phyloP scores from a whole-genome alignment of 2,329 filamentous ascomycete genomes.

The Epichloe gansuensis region DNA sequence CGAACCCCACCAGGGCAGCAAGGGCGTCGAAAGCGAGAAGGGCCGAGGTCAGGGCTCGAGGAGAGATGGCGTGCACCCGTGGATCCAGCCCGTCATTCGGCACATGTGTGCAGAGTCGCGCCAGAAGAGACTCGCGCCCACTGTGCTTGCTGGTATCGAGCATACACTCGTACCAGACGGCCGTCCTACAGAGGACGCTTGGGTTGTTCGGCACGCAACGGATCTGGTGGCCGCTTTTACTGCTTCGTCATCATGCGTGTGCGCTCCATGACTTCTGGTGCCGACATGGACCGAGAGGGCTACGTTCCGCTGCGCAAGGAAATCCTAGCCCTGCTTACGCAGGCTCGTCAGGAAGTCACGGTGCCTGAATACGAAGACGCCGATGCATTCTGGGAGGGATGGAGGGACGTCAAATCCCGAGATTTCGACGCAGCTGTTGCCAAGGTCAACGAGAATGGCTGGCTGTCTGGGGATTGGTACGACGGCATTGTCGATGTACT shows the following conservation, averaged over 20 bases:
- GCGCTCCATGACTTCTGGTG: conserved; percentile 26
- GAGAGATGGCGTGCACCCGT: conserved; percentile 39
- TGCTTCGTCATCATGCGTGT: conserved; percentile 46
- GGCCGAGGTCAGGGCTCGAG: conserved; percentile 13
- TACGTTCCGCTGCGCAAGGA: conserved; percentile 34
- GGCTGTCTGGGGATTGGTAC: conserved; percentile 55
- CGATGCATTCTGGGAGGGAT: conserved; percentile 38
- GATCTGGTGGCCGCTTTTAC: conserved; percentile 45
- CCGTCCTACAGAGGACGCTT: conserved; percentile 33
- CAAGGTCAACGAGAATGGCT: conserved; percentile 42
- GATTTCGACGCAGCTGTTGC: conserved; percentile 52
- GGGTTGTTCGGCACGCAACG: conserved; percentile 36
- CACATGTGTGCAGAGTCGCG: conserved; percentile 49
- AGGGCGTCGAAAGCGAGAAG: conserved; percentile 30
- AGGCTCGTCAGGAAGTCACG: conserved; percentile 28
- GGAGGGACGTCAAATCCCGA: conserved; percentile 33
- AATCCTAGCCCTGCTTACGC: conserved; percentile 30
- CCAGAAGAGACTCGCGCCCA: conserved; percentile 51
- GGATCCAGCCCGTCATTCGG: conserved; percentile 59
- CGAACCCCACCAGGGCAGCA: conserved; percentile 23
- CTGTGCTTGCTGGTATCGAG: conserved; percentile 64
- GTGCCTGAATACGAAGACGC: conserved; percentile 30
- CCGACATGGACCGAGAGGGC: conserved; percentile 27
- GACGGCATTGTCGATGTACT: conserved; percentile 43
- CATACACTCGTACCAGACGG: conserved; percentile 33